Evolutionary conservation across 2,329 filamentous ascomycete species (phyloP), one percentile per base, ranked within the genome.

Genomic region (Acarospora socialis): DNA sequence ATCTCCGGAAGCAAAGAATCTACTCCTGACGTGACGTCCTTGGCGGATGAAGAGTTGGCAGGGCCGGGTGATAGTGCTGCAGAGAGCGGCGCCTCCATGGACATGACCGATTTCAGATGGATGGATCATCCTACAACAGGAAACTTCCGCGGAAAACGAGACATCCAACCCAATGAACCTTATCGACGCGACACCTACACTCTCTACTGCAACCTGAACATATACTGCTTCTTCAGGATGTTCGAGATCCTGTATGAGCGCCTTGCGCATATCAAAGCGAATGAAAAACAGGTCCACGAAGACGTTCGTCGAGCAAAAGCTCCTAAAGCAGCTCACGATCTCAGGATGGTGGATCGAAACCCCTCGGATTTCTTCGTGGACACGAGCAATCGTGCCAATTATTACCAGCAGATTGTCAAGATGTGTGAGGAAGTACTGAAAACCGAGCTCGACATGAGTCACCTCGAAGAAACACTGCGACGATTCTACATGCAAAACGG

Each of bases 221-320:
- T 98, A 37, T 93, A 84, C 51, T 86, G 90, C 56, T 95, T 98
- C 65, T 80, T 98, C 61, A 81, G 79, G 44, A 77, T 93, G 39
- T 90, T 98, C 53, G 75, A 93, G 50, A 80, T 79, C n/a, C 63
- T 98, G 4, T 95, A 93, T 57, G 73, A 76, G 47, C 76, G 90
- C 23, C 66, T 98, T 9, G 65, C 78, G 40, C 79, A 80, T 38
- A 73, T 95, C 54, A 95, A 95, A 60, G 66, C 77, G 36, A 77
- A 77, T 48, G 79, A 81, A 46, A 66, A 70, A 3, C 70, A 76
- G 26, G 86, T 92, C 7, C 65, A 71, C 28, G 70, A 75, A 44
- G 77, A 82, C 46, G 77, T 94, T 22, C 63, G 68, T 16, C 77
- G 82, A 13, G 73, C 82, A 26, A 77, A 73, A 49, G 67, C 73